These are phyloP conservation scores for Cryomyces minteri DNA, from an alignment of 495 filamentous ascomycete species.

Conservation along the genomic window DNA sequence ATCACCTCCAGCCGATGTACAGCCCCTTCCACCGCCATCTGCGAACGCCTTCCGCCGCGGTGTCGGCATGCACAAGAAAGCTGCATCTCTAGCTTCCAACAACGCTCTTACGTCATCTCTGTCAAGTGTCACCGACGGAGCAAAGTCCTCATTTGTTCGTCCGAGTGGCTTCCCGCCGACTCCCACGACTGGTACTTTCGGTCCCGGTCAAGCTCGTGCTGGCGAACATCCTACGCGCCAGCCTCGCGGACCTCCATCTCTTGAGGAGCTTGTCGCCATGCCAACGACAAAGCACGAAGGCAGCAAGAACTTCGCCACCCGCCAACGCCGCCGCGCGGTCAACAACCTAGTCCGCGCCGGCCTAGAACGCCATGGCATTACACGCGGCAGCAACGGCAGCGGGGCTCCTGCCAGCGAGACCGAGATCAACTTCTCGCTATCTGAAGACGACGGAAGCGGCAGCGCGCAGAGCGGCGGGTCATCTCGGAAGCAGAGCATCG, in stretches of 20 bases:
- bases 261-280: conserved; percentile 79
- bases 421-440: conserved; percentile 52
- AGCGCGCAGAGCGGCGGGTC: conserved; percentile 36
- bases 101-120: no score
- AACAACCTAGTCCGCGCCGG: conserved; percentile 82
- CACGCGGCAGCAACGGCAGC: conserved; percentile 48
- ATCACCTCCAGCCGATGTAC: conserved; percentile 41
- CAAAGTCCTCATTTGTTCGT: conserved; percentile 40
- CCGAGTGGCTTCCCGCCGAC: conserved; percentile 53
- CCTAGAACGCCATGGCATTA: conserved; percentile 58
- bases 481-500: conserved; percentile 59
- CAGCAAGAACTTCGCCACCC: conserved; percentile 94
- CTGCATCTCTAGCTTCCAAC: conserved; percentile 47
- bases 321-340: conserved; percentile 81
- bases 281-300: conserved; percentile 90
- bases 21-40: conserved; percentile 61
- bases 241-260: conserved; percentile 75
- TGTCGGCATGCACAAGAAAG: conserved; percentile 85
- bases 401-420: conserved; percentile 82
- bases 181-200: conserved; percentile 74
- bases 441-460: conserved; percentile 61
- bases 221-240: conserved; percentile 92
- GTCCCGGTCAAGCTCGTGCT: conserved; percentile 77
- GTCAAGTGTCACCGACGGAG: conserved; percentile 40
- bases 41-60: conserved; percentile 76